Conservation (phyloP, 2,329 filamentous ascomycete species). For the Trichoderma hamatum region DNA sequence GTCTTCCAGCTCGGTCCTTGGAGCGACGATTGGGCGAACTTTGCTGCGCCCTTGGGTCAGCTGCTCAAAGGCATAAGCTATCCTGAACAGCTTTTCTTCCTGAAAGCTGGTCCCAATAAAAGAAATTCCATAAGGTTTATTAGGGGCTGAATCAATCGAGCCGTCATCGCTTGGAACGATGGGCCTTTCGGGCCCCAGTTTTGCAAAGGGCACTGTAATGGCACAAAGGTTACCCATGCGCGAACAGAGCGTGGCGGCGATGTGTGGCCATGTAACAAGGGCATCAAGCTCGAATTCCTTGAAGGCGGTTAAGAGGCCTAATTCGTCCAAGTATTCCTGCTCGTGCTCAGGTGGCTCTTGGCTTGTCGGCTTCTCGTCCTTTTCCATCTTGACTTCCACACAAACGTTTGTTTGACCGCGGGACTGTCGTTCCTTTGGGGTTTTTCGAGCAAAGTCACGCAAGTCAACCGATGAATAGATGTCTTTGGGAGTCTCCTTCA, state of each 20-base stretch:
- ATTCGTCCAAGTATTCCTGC: constrained; percentile 50
- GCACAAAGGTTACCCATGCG: constrained; percentile 60
- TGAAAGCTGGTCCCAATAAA: constrained; percentile 65
- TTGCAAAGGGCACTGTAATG: constrained; percentile 65
- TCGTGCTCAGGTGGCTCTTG: neutral
- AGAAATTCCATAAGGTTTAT: constrained; percentile 62
- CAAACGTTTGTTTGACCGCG: constrained; percentile 59
- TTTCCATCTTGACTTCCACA: constrained; percentile 51
- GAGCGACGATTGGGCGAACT: constrained; percentile 36
- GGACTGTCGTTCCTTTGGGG: constrained; percentile 59
- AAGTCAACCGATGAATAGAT: constrained; percentile 56
- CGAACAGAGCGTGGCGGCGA: constrained; percentile 53
- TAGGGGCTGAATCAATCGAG: constrained; percentile 53
- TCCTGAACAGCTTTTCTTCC: constrained; percentile 63
- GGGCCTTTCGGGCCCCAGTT: constrained; percentile 53
- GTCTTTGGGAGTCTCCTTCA: constrained; percentile 61
- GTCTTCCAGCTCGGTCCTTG: constrained; percentile 38
- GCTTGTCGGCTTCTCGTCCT: constrained; percentile 51
- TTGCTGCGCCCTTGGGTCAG: constrained; percentile 43
- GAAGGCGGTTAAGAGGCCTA: constrained; percentile 64
- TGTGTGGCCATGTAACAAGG: constrained; percentile 60
- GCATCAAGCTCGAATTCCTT: constrained; percentile 61
- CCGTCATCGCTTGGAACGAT: constrained; percentile 49
- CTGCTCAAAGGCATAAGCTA: constrained; percentile 72
- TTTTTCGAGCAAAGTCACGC: constrained; percentile 57